phyloP scores from a whole-genome alignment of 257 asterid genomes.

The Solanum rostratum region DNA sequence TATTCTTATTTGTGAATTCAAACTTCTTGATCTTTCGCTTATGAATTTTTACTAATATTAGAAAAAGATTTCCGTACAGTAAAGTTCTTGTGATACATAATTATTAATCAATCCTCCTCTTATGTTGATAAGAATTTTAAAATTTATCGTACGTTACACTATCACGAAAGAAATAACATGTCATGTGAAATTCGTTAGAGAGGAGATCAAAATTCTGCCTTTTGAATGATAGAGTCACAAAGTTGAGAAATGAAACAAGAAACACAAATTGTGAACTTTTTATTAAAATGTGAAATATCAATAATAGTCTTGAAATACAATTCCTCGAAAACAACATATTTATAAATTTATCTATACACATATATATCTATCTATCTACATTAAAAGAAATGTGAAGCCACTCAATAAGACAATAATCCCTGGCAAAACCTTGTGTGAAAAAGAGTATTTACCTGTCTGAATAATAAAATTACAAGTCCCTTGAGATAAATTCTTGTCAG shows the following conservation, averaged over 20 bases:
- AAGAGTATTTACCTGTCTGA: slow-evolving; percentile 13
- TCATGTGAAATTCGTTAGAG: fast-evolving
- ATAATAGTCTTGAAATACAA: not conserved
- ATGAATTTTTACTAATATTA: not conserved
- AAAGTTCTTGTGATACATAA: not conserved
- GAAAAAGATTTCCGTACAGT: not conserved
- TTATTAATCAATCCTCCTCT: not conserved
- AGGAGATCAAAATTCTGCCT: fast-evolving
- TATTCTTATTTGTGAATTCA: not conserved
- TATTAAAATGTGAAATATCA: not conserved
- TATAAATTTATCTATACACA: not conserved
- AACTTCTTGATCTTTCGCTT: not conserved
- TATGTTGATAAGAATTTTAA: not conserved
- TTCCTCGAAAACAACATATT: not conserved
- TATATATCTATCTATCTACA: not conserved
- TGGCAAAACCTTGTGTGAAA: slow-evolving; percentile 11
- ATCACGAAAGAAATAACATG: not conserved
- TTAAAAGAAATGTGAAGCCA: not conserved
- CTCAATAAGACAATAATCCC: not conserved
- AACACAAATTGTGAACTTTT: not conserved
- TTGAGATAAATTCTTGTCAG: slow-evolving; percentile 27
- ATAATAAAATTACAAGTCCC: slow-evolving; percentile 28
- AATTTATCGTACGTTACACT: not conserved
- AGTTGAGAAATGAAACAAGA: not conserved
- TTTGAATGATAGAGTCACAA: too few relatives aligned